Evolutionary conservation across 192 early-diverging fungal species (phyloP).

Genomic region (Oehlia diaphana): DNA sequence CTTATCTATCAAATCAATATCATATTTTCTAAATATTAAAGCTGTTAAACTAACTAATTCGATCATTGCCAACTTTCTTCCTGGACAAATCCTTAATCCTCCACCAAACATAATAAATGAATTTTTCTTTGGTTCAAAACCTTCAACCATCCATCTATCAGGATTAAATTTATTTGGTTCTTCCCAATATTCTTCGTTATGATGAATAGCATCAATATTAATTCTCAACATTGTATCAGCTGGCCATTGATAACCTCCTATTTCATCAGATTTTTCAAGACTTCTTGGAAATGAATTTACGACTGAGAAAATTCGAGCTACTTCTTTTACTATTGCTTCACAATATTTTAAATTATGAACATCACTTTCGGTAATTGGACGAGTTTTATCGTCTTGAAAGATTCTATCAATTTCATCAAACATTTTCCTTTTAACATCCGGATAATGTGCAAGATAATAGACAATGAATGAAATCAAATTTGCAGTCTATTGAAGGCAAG

Average conservation of each 20-base stretch:
- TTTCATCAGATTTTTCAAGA: not conserved
- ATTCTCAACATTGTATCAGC: not conserved
- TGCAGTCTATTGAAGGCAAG: too few species aligned
- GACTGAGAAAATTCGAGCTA: not conserved
- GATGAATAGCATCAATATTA: too few species aligned
- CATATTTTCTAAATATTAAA: not conserved
- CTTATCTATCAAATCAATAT: not conserved
- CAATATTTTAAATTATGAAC: conserved; percentile 6
- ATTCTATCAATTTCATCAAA: not conserved
- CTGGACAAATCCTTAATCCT: not conserved
- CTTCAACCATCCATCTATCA: not conserved
- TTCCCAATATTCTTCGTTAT: too few species aligned
- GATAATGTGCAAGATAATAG: not conserved
- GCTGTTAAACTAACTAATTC: too few species aligned
- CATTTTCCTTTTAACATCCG: not conserved
- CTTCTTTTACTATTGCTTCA: conserved; percentile 12
- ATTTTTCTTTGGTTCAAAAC: not conserved
- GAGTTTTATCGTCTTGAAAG: not conserved
- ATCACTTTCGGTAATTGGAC: not conserved
- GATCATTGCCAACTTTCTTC: not conserved
- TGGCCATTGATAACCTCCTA: conserved; percentile 16
- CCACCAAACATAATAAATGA: not conserved
- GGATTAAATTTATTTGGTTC: too few species aligned
- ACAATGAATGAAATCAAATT: not conserved
- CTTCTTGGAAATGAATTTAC: not conserved